Evolutionary conservation across 73 alveolate genomes (phyloP).

Genomic region (Durusdinium trenchii): DNA sequence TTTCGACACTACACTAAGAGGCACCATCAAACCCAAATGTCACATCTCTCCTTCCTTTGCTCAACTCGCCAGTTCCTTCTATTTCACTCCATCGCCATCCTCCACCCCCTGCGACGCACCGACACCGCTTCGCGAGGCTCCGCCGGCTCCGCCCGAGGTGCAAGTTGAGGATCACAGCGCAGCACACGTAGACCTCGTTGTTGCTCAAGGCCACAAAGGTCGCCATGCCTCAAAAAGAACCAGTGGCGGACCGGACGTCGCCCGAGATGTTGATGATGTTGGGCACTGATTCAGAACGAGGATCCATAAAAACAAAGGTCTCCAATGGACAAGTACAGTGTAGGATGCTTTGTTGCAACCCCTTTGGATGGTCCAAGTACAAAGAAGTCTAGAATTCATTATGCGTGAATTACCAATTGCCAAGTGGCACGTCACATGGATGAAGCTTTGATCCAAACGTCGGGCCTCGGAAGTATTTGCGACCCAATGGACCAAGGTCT

Average conservation of each 20-base stretch:
- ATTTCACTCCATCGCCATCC: too few species aligned
- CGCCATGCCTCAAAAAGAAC: constrained; percentile 16
- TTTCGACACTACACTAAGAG: too few species aligned
- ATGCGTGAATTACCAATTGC: not conserved
- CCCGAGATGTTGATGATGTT: not conserved
- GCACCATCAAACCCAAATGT: too few species aligned
- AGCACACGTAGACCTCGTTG: not conserved
- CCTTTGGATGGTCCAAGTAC: not conserved
- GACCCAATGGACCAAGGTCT: too few species aligned
- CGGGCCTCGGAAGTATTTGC: constrained; percentile 61
- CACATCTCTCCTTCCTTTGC: too few species aligned
- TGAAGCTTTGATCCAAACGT: constrained; percentile 76
- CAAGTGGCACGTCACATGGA: constrained; percentile 57
- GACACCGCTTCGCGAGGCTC: too few species aligned
- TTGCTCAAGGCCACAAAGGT: constrained; percentile 20
- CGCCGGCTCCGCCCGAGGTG: not conserved
- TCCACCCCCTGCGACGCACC: too few species aligned
- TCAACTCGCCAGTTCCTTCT: too few species aligned
- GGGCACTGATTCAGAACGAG: not conserved
- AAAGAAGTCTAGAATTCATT: not conserved
- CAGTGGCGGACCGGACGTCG: not conserved
- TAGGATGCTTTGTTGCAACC: not conserved
- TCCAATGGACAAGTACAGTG: not conserved
- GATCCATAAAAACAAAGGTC: not conserved
- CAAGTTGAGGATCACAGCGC: constrained; percentile 57